Base-by-base conservation (phyloP, 495 filamentous ascomycete genomes). In the Penicillium egyptiacum region DNA sequence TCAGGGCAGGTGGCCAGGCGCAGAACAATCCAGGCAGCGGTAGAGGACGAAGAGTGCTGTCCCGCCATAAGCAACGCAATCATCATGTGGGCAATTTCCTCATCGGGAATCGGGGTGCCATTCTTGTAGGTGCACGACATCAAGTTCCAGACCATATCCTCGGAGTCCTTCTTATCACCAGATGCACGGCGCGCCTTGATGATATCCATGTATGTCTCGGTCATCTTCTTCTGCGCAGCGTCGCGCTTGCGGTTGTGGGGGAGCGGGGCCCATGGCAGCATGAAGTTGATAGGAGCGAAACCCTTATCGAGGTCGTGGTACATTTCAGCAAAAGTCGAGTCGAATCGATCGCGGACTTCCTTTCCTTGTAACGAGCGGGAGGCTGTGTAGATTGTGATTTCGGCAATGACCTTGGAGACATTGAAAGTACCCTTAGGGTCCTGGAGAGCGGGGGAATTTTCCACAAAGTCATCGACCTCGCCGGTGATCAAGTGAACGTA, bases 91-190 rank as follows among this genome's bases (percentile, higher is more conserved):
- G 84, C 84, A 50, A 86, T 71, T 60, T 87, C 83, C 58, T 78
- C 67, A 57, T 87, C 83, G 1, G 84, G 83, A n/a, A 86, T 65
- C 5, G 75, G 77, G 19, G 70, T 81, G 53, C 84, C 84, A 57
- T 86, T 75, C 66, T 86, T 87, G 70, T 87, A 87, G 16, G 66
- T 73, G 69, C 78, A 84, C 31, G 73, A 75, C 84, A 86, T 87
- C 43, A 87, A 70, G 59, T 86, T 85, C 84, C 84, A 86, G 54
- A 86, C 83, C 84, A 87, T 87, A 59, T 87, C 83, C 60, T 85
- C 77, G 4, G 77, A 78, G 42, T 82, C 77, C 59, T 76, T 77
- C 64, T 81, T 66, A n/a, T 59, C 75, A 45, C 73, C 75, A n/a
- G 70, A 62, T 53, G 70, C 66, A 26, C 80, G 75, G 48, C 84